Base-by-base conservation (phyloP, 73 alveolate genomes). In the Blepharisma stoltei region DNA sequence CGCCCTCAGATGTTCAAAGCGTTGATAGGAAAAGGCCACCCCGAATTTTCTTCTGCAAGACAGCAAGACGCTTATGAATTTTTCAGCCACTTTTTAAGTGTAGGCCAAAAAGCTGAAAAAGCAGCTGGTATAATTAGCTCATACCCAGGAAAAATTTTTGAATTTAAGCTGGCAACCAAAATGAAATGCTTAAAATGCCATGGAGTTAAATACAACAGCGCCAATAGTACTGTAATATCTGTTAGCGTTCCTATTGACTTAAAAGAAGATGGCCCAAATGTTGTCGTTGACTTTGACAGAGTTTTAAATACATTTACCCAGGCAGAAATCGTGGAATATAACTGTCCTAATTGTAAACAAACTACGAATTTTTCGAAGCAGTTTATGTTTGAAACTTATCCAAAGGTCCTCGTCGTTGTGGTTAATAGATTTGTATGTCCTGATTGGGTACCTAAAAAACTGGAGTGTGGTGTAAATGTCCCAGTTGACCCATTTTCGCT, bases 61-160 rank as follows among this genome's bases (percentile, higher is more conserved):
- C 94, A 90, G 83, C 97, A 97, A 65, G 99, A 98, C 87, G 99
- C 99, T n/a, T 89, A 86, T 45, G 99, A 98, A 85, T 98, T 90
- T 86, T 77, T 97, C 70, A 75, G 85, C 7, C 94, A 85, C 66
- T 85, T 86, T 80, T 77, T 96, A 65, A 86, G 90, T 71, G 91
- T 88, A 54, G 81, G 83, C 54, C 95, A 97, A 84, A 86, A 90
- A 70, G 71, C 60, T 8, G 60, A 44, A 50, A 67, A 84, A 76
- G 23, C 69, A 21, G 11, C 21, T 52, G 79, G 70, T 7, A 32
- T 78, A 6, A 27, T 43, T n/a, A 66, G 84, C 52, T 65, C 71
- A 82, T 78, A 85, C 54, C 97, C 97, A 14, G 84, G 90, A 67
- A 83, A 89, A 65, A 78, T 93, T 32, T 96, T 96, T 71, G 95